Percentiles rank a stretch among this genome's conserved stretches.
phyloP scores from a whole-genome alignment of 148 eudicot species.

The Cornus florida region DNA sequence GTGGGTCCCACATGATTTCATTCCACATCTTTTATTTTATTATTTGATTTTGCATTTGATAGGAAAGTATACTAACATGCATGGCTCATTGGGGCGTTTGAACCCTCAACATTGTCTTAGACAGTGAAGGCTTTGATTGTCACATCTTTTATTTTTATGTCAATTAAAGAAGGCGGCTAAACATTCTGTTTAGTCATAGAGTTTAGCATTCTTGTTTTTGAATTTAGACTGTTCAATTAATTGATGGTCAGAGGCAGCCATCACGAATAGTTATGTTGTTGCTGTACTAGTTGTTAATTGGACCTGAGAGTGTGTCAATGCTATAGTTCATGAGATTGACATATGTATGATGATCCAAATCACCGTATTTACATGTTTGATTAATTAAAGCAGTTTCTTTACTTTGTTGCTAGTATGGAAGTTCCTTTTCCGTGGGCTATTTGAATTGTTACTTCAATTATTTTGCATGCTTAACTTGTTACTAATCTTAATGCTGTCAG shows the following conservation, averaged over 20 bases:
- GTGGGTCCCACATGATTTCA: too few relatives aligned
- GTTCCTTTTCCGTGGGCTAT: not conserved
- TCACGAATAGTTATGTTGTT: not conserved
- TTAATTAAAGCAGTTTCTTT: not conserved
- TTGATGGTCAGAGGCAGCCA: not conserved
- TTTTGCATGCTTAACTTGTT: not conserved
- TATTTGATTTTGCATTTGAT: too few relatives aligned
- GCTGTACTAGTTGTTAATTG: not conserved
- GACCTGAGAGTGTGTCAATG: not conserved
- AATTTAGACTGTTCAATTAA: not conserved
- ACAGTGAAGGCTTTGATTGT: too few relatives aligned
- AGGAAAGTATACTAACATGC: too few relatives aligned
- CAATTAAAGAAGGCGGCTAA: too few relatives aligned
- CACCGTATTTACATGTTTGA: not conserved
- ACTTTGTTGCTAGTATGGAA: not conserved
- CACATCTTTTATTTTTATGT: too few relatives aligned
- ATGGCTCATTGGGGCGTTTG: too few relatives aligned
- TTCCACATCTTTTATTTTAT: too few relatives aligned
- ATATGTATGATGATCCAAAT: not conserved
- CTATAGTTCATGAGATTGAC: not conserved
- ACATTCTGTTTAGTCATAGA: too few relatives aligned
- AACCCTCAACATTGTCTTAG: too few relatives aligned
- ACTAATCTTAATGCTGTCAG: slow-evolving; percentile 33
- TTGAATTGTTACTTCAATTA: not conserved
- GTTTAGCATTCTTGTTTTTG: not conserved